Evolutionary conservation across 169 alveolate species (phyloP).

Genomic region (Plasmodium reichenowi): DNA sequence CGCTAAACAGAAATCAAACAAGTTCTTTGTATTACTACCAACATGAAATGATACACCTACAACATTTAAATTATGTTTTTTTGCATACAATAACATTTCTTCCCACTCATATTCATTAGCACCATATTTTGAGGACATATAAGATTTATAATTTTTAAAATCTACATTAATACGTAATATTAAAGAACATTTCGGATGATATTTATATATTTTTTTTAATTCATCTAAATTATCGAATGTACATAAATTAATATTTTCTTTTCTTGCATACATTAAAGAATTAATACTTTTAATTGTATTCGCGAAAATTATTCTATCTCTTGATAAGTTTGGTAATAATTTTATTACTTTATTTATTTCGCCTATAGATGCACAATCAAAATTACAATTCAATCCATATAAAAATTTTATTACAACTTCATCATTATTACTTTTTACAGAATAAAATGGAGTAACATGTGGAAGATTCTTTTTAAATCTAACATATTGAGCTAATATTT

Average conservation of each 20-base stretch:
- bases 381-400: constrained; percentile 63
- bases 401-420: constrained; percentile 45
- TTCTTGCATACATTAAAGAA: constrained; percentile 53
- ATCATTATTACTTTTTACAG: constrained; percentile 68
- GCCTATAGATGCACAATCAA: constrained; percentile 75
- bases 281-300: constrained; percentile 57
- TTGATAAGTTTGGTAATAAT: constrained; percentile 12
- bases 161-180: constrained; percentile 72
- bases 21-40: constrained; percentile 70
- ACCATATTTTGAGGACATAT: constrained; percentile 73
- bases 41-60: constrained; percentile 73
- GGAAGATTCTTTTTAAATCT: constrained; percentile 67
- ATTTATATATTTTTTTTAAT: constrained; percentile 39
- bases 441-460: constrained; percentile 58
- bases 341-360: constrained; percentile 31
- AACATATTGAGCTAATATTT: constrained; percentile 55
- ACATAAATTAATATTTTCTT: constrained; percentile 57
- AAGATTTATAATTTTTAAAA: constrained; percentile 64
- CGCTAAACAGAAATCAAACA: constrained; percentile 64
- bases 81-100: constrained; percentile 29
- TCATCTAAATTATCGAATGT: constrained; percentile 74
- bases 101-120: constrained; percentile 75
- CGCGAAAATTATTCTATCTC: constrained; percentile 64
- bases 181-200: constrained; percentile 67
- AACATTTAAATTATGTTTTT: constrained; percentile 21